Conservation (phyloP, 495 filamentous ascomycete genomes). For the Hypomontagnella submonticulosa region DNA sequence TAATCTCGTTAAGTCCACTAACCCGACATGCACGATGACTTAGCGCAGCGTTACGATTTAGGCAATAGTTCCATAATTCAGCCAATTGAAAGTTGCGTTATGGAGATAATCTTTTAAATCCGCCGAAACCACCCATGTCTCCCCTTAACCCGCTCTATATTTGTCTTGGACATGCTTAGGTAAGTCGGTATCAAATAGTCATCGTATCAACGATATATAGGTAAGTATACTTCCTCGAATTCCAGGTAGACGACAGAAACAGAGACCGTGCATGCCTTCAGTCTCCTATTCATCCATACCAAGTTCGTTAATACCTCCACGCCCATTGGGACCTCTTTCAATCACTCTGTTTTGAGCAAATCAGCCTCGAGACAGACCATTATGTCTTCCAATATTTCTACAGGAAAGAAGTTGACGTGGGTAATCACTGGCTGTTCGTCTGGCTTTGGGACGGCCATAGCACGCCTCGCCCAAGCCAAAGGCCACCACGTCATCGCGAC, state of each 20-base stretch:
- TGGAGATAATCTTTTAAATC: constrained; percentile 32
- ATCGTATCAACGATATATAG: too few relatives aligned
- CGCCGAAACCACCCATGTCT: constrained; percentile 3
- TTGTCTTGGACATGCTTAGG: not conserved
- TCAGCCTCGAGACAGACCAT: constrained; percentile 16
- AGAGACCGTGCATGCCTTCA: too few relatives aligned
- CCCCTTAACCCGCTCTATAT: not conserved
- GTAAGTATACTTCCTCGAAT: too few relatives aligned
- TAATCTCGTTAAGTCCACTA: constrained; percentile 2
- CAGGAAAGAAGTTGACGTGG: constrained; percentile 45
- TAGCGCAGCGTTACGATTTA: not conserved
- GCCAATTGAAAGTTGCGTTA: not conserved
- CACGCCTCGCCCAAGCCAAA: constrained; percentile 53
- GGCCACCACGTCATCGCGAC: constrained; percentile 69
- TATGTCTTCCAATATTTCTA: constrained; percentile 4
- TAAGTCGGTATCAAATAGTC: too few relatives aligned
- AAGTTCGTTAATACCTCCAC: too few relatives aligned
- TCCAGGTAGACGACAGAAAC: too few relatives aligned
- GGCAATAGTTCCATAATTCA: not conserved
- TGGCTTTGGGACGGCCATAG: constrained; percentile 56
- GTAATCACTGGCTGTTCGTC: constrained; percentile 60
- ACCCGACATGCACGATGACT: not conserved
- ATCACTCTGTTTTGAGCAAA: constrained; percentile 1
- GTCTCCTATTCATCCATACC: too few relatives aligned
- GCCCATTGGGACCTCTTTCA: not conserved